Percentiles rank a stretch among this genome's conserved stretches.
Conservation (phyloP, 805 yeast genomes). For the Monosporozyma siamensis region DNA sequence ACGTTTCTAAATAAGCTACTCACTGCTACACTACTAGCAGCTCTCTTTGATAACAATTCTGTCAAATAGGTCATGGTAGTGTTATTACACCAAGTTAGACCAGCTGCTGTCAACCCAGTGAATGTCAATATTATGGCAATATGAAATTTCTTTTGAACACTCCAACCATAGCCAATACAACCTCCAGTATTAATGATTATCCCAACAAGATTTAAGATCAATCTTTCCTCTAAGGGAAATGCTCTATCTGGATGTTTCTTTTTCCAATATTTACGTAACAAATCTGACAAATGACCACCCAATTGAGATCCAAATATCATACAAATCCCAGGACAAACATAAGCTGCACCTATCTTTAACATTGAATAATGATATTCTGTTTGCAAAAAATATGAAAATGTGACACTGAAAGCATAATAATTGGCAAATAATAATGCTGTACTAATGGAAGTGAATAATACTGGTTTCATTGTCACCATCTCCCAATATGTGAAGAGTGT, state of each 20-base stretch:
- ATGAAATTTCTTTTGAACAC: slow-evolving; percentile 33
- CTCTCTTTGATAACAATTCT: slow-evolving; percentile 40
- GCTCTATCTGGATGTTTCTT: slow-evolving; percentile 23
- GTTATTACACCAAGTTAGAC: slow-evolving; percentile 48
- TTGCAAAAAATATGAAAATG: slow-evolving; percentile 36
- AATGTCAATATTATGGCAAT: slow-evolving; percentile 36
- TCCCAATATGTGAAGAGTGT: slow-evolving; percentile 31
- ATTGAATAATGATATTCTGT: slow-evolving; percentile 31
- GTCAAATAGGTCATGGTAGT: slow-evolving; percentile 46
- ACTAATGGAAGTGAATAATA: slow-evolving; percentile 37
- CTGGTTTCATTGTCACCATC: slow-evolving; percentile 36
- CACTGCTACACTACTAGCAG: slow-evolving; percentile 46
- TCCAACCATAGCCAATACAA: slow-evolving; percentile 46
- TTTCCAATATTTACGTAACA: slow-evolving; percentile 25
- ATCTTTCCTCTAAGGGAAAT: slow-evolving; percentile 38
- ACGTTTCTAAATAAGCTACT: slow-evolving; percentile 44
- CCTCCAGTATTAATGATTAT: slow-evolving; percentile 36
- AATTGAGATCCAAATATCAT: slow-evolving; percentile 40
- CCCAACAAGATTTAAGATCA: slow-evolving; percentile 38
- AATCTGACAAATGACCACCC: slow-evolving; percentile 43
- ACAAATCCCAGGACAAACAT: slow-evolving; percentile 45
- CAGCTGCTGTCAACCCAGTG: slow-evolving; percentile 40
- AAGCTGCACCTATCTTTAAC: slow-evolving; percentile 36
- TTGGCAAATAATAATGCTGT: slow-evolving; percentile 45
- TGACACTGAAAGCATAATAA: slow-evolving; percentile 45